Evolutionary conservation across 441 rosid genomes (phyloP), one percentile per base, ranked within the genome.

Genomic region (Euphorbia schlechtendalii): DNA sequence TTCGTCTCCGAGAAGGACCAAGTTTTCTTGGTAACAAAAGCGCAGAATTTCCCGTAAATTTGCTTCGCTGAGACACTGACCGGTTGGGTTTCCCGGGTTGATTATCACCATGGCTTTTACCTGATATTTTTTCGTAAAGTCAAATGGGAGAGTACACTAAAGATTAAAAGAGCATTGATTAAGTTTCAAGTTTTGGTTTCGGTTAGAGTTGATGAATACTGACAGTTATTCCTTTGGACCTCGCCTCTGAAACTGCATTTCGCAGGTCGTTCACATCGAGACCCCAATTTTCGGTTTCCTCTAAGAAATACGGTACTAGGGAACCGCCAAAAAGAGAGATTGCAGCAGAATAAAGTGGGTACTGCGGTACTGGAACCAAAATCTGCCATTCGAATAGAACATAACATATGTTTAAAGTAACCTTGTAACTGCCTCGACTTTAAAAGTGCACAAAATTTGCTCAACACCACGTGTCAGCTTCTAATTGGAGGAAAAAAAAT

Each of bases 31-130:
- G 67, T 81, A 76, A 76, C 97, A 90, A 77, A 81, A 93, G 63
- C 30, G 68, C 76, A 93, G 66, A 68, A 93, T 88, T 82, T 90
- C 99, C 78, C 83, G 83, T 59, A 93, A 74, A 76, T 93, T 90
- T 58, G 88, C 83, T 83, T 74, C 90, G 52, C 99, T 90, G 51
- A 93, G 90, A 76, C 99, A 93, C 73, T 84, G 93, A n/a, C 99
- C 99, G 27, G 99, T 90, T 38, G 99, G 99, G 78, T 94, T 94
- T 17, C 97, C 99, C 10, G 97, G 99, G 81, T 94, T 94, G 65
- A 94, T 90, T 69, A 94, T 89, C 70, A 90, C 97, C 96, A 94
- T 90, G 48, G 99, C 99, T 80, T 83, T 84, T 60, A 90, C 90
- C 97, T 94, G 83, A 45, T n/a, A n/a, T n/a, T n/a, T n/a, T n/a